phyloP scores from a whole-genome alignment of 768 basidiomycete species.

The Boletus rufocinnamomeus region DNA sequence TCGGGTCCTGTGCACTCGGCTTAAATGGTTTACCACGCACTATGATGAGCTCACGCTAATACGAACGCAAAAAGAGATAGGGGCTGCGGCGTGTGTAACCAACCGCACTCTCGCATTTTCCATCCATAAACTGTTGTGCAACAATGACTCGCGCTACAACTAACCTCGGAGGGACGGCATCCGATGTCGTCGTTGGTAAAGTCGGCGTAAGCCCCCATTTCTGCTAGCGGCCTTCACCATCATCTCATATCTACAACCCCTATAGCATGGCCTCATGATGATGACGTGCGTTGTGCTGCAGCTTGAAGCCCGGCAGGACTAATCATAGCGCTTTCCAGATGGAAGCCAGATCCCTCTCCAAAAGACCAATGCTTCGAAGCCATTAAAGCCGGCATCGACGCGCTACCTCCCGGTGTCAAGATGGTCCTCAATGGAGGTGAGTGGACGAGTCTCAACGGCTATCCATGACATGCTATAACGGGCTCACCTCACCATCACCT shows the following conservation, averaged over 20 bases:
- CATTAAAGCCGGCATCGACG: slow-evolving; percentile 55
- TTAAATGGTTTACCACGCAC: not conserved
- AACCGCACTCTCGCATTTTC: no score
- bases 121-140: no score
- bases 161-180: no score
- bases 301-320: not conserved
- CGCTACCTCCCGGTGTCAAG: slow-evolving; percentile 45
- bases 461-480: not conserved
- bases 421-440: slow-evolving; percentile 52
- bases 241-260: not conserved
- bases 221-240: not conserved
- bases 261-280: slow-evolving; percentile 54
- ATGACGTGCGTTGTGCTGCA: slow-evolving; percentile 48
- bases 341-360: slow-evolving; percentile 47
- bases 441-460: slow-evolving; percentile 2
- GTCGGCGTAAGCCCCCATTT: slow-evolving; percentile 35
- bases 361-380: slow-evolving; percentile 65
- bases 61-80: not conserved
- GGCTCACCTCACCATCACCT: not conserved
- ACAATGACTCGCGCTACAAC: slow-evolving; percentile 35
- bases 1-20: no score
- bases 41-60: no score
- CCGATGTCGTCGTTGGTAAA: slow-evolving; percentile 39
- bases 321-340: slow-evolving; percentile 25
- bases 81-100: not conserved